Evolutionary conservation across 768 basidiomycete genomes (phyloP), one percentile per base, ranked within the genome.

Genomic region (Suillus discolor): DNA sequence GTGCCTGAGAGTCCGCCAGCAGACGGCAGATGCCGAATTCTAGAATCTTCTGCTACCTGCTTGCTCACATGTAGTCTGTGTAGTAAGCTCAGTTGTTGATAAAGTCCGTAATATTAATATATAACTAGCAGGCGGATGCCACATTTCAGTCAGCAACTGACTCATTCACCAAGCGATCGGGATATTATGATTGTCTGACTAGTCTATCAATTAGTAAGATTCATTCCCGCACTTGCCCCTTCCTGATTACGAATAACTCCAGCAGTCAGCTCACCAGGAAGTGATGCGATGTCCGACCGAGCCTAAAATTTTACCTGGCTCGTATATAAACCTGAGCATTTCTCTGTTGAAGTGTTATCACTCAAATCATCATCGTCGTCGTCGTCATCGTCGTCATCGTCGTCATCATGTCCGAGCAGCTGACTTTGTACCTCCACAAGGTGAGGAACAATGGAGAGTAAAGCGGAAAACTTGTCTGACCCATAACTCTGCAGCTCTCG

Each of bases 341-440:
- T 7, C 49, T 51, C 7, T 16, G 23, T 16, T 28, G 6, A 4
- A 28, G 15, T 28, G 15, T 0, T 16, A 51, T 51, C 3, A 25
- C 23, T 49, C 47, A 25, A 25, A 49, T 7, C 23, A 25, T 13
- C 1, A 41, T 41, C 15, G 6, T 31, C 31, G 6, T 7, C 23
- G 15, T 39, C 5, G 16, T 41, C 13, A 49, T 6, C 23, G 23
- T 39, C 6, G 2, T 41, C 15, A 6, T 31, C 31, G 31, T 31
- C 31, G 1, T 31, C 31, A 41, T 25, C 68, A 65, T 73, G 73
- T 31, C 70, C 0, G 72, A 76, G 49, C 75, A 76, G 67, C 71
- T 83, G 49, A 83, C 83, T 15, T 72, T 79, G 20, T 84, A 84
- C 71, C 70, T 75, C 8, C 76, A 77, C 20, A 82, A 82, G 76